Base-by-base conservation (phyloP, 2,329 filamentous ascomycete genomes). In the Penicillium verrucosum region DNA sequence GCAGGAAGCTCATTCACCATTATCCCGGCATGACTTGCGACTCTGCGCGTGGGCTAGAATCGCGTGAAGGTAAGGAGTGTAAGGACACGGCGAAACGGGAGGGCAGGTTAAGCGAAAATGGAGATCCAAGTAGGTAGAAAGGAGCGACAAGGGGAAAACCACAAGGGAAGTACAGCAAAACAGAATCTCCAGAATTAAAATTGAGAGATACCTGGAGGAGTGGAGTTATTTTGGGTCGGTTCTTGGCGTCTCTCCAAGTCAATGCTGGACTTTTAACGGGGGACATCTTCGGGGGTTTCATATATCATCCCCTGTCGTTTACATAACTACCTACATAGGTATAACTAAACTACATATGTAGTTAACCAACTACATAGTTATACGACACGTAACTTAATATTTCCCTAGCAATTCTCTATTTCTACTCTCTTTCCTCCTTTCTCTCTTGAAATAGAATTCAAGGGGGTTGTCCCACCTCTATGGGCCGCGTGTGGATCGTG, bases 11-110 rank as follows among this genome's bases (percentile, higher is more conserved):
- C 64, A 57, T 70, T 66, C 59, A 61, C 65, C 69, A 73, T 73
- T 69, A 71, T 72, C 64, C 68, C 66, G 61, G 66, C 70, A 73
- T 73, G 69, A 61, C 70, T 72, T 68, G 61, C 52, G 58, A 46
- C 53, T 55, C 45, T 36, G 23, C 50, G 41, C 50, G 50, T 56
- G 43, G 53, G 38, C 38, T 45, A 46, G 44, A 49, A 50, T 50
- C 57, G 57, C 51, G 46, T 50, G 40, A 45, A 36, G 40, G n/a
- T 53, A 52, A 48, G 40, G 56, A 58, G 56, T 47, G 57, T 29
- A 54, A 46, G 37, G 46, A 51, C 6, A 37, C 50, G 54, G 51
- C 44, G 37, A 51, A 40, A 40, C 23, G 40, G 47, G 48, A 32
- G 37, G 51, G 51, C 16, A 45, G 52, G 52, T 51, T 52, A 52